Evolutionary conservation across 139 green algal genomes (phyloP).

Genomic region (Tetratostichococcus sp.): DNA sequence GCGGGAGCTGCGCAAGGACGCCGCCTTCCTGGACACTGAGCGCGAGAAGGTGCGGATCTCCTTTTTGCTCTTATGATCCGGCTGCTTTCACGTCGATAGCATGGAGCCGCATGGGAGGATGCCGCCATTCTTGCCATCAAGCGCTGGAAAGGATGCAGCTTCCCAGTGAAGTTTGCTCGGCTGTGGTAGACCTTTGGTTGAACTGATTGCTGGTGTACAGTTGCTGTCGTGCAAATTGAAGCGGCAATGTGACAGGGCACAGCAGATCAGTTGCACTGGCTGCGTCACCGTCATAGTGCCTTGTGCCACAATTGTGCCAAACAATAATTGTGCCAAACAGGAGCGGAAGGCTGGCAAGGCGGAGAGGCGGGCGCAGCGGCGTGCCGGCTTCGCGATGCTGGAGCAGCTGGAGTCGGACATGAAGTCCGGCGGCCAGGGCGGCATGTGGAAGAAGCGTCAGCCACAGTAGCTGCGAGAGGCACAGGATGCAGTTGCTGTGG

Average conservation of each 20-base stretch:
- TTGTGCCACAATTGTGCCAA: too few species aligned
- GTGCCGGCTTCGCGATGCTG: slow-evolving; percentile 46
- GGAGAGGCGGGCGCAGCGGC: slow-evolving; percentile 8
- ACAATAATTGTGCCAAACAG: not conserved
- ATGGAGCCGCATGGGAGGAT: too few species aligned
- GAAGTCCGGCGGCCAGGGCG: slow-evolving; percentile 79
- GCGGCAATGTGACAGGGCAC: too few species aligned
- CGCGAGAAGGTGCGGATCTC: slow-evolving; percentile 12
- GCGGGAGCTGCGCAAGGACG: slow-evolving; percentile 89
- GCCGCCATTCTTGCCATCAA: too few species aligned
- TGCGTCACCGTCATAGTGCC: too few species aligned
- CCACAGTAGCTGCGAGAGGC: slow-evolving; percentile 16
- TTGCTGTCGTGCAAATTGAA: too few species aligned
- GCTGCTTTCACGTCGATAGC: too few species aligned
- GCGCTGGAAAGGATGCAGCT: too few species aligned
- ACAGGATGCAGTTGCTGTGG: not conserved
- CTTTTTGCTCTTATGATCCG: not conserved
- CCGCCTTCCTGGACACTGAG: slow-evolving; percentile 58
- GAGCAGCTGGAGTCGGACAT: slow-evolving; percentile 77
- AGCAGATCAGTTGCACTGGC: too few species aligned
- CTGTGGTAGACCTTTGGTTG: too few species aligned
- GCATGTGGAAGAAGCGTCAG: slow-evolving; percentile 81
- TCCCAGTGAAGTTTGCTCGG: too few species aligned
- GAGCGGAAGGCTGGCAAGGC: slow-evolving; percentile 31
- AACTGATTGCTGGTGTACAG: too few species aligned